Conservation (phyloP, 495 filamentous ascomycete species). For the Tetracladium setigerum region DNA sequence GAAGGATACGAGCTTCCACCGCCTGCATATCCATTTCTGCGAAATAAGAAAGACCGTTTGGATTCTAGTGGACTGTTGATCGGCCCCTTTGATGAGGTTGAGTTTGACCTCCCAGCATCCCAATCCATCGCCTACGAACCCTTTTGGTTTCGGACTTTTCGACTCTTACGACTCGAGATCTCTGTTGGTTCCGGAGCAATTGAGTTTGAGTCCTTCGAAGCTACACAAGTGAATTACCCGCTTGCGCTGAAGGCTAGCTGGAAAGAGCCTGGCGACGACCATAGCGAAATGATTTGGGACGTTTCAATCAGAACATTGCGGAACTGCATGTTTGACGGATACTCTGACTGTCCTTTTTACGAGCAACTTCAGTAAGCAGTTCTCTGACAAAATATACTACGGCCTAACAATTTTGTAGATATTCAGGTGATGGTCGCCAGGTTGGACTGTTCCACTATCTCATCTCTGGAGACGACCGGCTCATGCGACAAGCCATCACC, state of each 20-base stretch:
- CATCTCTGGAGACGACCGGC: conserved; percentile 29
- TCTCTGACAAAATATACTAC: too few species aligned
- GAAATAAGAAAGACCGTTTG: conserved; percentile 28
- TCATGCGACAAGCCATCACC: conserved; percentile 32
- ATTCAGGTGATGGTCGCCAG: conserved; percentile 22
- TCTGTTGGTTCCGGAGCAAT: conserved; percentile 6
- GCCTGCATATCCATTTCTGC: conserved; percentile 31
- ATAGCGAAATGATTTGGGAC: conserved; percentile 24
- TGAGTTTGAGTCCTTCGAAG: background rate
- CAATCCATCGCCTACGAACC: conserved; percentile 25
- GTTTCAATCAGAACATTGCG: conserved; percentile 27
- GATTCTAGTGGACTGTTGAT: conserved; percentile 28
- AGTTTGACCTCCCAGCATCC: conserved; percentile 8
- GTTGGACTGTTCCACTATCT: conserved; percentile 32
- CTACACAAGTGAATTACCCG: conserved; percentile 24
- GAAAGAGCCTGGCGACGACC: conserved; percentile 20
- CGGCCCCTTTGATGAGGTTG: conserved; percentile 28
- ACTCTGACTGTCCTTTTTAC: conserved; percentile 34
- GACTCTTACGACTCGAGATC: conserved; percentile 26
- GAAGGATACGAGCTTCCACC: conserved; percentile 35
- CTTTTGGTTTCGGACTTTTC: conserved; percentile 36
- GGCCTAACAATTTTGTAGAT: too few species aligned
- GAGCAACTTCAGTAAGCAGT: conserved; percentile 33
- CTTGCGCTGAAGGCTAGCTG: conserved; percentile 22
- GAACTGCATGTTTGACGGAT: conserved; percentile 35